Percentiles rank a stretch among this genome's conserved stretches.
Evolutionary conservation across 2,329 filamentous ascomycete species (phyloP).

Genomic region (Alternaria panax): DNA sequence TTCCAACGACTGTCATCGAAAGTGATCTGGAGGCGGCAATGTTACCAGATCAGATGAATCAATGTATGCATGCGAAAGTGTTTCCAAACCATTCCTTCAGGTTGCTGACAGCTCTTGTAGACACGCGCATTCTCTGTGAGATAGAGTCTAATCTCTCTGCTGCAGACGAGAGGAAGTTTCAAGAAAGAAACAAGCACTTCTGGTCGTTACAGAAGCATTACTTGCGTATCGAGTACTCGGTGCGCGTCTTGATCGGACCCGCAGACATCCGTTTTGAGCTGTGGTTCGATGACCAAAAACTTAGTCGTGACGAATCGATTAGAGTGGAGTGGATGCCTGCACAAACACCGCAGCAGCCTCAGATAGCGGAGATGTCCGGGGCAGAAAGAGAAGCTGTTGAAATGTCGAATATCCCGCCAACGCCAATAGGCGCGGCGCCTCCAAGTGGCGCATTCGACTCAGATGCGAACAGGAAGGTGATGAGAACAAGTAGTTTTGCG

Average conservation of each 20-base stretch:
- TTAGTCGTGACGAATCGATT: conserved; percentile 45
- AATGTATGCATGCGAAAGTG: conserved; percentile 20
- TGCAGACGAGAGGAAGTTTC: conserved; percentile 44
- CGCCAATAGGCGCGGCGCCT: conserved; percentile 14
- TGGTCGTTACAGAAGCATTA: conserved; percentile 47
- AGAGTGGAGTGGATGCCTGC: conserved; percentile 45
- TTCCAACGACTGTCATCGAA: conserved; percentile 44
- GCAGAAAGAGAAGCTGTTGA: conserved; percentile 24
- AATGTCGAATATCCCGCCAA: conserved; percentile 23
- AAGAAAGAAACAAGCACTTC: conserved; percentile 47
- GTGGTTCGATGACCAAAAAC: conserved; percentile 48
- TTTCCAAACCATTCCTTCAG: not conserved
- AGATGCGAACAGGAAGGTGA: conserved; percentile 4
- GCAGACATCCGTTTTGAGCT: conserved; percentile 52
- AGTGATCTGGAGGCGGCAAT: conserved; percentile 31
- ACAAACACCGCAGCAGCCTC: conserved; percentile 16
- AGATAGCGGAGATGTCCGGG: conserved; percentile 17
- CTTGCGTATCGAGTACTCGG: conserved; percentile 45
- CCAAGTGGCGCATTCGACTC: not conserved
- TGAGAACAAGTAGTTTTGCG: conserved; percentile 3
- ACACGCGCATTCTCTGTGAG: conserved; percentile 46
- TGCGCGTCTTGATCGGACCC: conserved; percentile 50
- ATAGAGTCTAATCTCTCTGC: conserved; percentile 44
- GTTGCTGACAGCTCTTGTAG: conserved; percentile 16
- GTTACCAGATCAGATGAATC: conserved; percentile 41